These are phyloP conservation scores for Madurella fahalii DNA, from an alignment of 2,329 filamentous ascomycete genomes.

Conservation along the genomic window DNA sequence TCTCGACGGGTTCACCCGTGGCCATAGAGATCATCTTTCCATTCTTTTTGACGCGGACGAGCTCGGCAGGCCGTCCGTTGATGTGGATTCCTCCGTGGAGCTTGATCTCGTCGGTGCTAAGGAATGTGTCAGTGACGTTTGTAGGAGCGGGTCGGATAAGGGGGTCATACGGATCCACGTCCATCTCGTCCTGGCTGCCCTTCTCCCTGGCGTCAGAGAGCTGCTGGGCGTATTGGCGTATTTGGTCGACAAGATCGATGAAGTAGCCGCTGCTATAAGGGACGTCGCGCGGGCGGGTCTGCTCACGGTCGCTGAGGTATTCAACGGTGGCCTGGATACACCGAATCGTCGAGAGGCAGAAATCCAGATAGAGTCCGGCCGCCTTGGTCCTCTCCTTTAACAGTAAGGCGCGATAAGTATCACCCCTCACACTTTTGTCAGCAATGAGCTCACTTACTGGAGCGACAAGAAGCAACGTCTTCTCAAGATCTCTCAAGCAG, in stretches of 20 bases:
- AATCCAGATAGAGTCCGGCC: conserved; percentile 70
- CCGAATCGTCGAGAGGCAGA: conserved; percentile 85
- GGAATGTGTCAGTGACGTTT: conserved; percentile 10
- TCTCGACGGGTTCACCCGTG: conserved; percentile 61
- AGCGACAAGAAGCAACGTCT: conserved; percentile 85
- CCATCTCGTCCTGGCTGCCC: conserved; percentile 55
- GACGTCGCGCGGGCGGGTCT: conserved; percentile 76
- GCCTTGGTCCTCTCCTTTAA: conserved; percentile 74
- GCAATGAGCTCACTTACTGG: conserved; percentile 72
- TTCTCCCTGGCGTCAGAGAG: conserved; percentile 71
- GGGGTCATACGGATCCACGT: conserved; percentile 53
- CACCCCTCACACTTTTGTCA: conserved; percentile 55
- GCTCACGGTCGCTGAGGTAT: conserved; percentile 79
- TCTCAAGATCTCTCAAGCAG: conserved; percentile 89
- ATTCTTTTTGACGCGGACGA: conserved; percentile 76
- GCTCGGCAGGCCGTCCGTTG: conserved; percentile 77
- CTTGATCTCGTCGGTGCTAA: conserved; percentile 63
- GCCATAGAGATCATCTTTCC: conserved; percentile 76
- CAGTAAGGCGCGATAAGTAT: conserved; percentile 66
- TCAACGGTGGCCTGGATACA: conserved; percentile 88
- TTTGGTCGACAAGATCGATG: conserved; percentile 92
- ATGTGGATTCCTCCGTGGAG: conserved; percentile 77
- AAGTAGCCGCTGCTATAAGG: conserved; percentile 97
- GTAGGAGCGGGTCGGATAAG: conserved; percentile 3
- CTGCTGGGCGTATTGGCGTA: conserved; percentile 81